phyloP scores from a whole-genome alignment of 2,329 filamentous ascomycete genomes.

The Trichophyton schoenleinii region DNA sequence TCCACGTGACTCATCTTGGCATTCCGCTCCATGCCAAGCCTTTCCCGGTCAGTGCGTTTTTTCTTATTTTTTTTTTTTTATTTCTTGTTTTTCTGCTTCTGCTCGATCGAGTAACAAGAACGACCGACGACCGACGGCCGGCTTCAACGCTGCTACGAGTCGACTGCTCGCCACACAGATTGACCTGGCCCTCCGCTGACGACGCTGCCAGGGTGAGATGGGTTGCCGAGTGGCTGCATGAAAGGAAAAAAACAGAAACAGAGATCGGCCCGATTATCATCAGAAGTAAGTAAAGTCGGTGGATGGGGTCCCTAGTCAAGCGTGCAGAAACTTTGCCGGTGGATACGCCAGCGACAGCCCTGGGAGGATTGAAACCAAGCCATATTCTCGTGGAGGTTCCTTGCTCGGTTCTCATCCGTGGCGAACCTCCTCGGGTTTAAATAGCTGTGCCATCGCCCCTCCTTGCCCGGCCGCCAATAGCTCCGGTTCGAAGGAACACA shows the following conservation, averaged over 20 bases:
- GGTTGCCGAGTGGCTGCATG: not conserved
- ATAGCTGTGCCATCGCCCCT: not conserved
- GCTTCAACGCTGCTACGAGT: not conserved
- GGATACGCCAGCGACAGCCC: not conserved
- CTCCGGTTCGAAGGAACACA: not conserved
- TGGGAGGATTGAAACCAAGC: not conserved
- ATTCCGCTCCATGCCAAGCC: not conserved
- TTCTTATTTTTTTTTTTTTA: not conserved
- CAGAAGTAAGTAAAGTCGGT: not conserved
- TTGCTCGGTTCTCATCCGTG: not conserved
- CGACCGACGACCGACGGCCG: not conserved
- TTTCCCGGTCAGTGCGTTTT: not conserved
- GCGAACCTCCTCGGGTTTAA: not conserved
- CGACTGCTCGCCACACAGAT: not conserved
- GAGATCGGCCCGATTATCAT: not conserved
- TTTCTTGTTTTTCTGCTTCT: not conserved
- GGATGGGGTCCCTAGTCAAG: not conserved
- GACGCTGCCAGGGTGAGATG: not conserved
- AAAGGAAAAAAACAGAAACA: not conserved
- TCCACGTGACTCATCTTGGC: not conserved
- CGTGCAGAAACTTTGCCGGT: conserved; percentile 2
- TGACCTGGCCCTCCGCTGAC: not conserved
- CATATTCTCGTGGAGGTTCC: not conserved
- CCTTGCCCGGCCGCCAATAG: not conserved
- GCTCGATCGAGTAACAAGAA: no score